phyloP scores from a whole-genome alignment of 2,329 filamentous ascomycete genomes.

The Aspergillus sp. region DNA sequence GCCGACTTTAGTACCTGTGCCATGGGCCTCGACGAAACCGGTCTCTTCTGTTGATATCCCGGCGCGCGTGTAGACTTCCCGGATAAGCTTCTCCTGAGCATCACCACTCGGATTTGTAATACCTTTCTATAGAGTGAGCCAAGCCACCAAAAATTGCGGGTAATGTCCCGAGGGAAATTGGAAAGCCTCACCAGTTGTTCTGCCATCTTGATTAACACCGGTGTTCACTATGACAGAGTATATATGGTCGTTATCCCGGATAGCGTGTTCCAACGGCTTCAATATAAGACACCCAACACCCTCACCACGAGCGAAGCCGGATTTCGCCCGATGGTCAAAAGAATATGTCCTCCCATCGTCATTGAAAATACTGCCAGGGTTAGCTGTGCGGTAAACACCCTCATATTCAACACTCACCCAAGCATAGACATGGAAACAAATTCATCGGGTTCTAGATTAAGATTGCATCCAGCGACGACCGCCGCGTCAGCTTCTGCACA shows the following conservation, averaged over 20 bases:
- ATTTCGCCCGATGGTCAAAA: conserved; percentile 1
- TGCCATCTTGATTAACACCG: background rate
- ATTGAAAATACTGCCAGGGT: conserved; percentile 16
- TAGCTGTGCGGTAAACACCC: no score
- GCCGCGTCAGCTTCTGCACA: background rate
- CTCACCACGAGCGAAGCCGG: background rate
- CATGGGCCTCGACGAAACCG: conserved; percentile 3
- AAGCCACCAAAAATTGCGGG: no score
- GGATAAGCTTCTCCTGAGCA: background rate
- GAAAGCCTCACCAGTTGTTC: background rate
- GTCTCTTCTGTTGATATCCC: background rate
- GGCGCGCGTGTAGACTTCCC: conserved; percentile 8
- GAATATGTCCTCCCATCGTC: background rate
- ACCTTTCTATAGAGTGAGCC: background rate
- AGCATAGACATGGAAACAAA: background rate
- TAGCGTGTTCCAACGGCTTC: background rate
- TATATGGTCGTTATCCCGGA: background rate
- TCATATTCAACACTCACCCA: background rate
- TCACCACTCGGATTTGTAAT: background rate
- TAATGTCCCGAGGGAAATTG: no score
- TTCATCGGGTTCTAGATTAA: background rate
- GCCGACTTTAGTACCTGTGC: conserved; percentile 35
- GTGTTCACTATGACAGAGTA: background rate
- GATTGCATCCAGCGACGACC: background rate
- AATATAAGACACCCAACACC: background rate